Percentiles rank a stretch among this genome's conserved stretches.
Evolutionary conservation across 1,284 basidiomycete species (phyloP).

Genomic region (Trametes polyzona): DNA sequence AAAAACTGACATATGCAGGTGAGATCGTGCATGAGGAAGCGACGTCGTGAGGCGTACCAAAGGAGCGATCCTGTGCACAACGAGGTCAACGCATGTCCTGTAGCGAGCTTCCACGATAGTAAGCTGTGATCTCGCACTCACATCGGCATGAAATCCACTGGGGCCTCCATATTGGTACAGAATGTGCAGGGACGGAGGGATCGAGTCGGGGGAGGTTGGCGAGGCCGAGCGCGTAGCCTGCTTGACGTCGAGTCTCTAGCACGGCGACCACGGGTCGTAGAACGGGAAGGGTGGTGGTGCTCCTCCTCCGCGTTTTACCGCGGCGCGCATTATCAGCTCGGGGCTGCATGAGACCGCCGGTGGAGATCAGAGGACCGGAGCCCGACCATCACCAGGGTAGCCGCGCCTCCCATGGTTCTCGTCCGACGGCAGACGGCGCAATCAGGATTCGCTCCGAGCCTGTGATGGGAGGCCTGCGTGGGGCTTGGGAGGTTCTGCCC

Average conservation of each 20-base stretch:
- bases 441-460: not conserved
- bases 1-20: not conserved
- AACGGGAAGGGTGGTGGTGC: not conserved
- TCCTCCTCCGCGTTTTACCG: not conserved
- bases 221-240: not conserved
- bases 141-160: not conserved
- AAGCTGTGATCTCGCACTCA: not conserved
- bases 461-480: not conserved
- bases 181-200: not conserved
- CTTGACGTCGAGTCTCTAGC: not conserved
- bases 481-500: not conserved
- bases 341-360: not conserved
- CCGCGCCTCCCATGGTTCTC: not conserved
- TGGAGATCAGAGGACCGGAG: not conserved
- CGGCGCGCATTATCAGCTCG: not conserved
- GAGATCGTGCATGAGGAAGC: not conserved
- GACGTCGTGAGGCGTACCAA: not conserved
- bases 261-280: not conserved
- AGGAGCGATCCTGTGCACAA: slow-evolving; percentile 3
- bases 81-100: not conserved
- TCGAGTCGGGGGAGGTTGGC: not conserved
- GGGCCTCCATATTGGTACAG: not conserved
- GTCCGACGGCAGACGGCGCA: not conserved
- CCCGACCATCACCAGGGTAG: not conserved
- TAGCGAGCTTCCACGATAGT: not conserved